Evolutionary conservation across 352 stramenopile genomes (phyloP).

Genomic region (Phytopythium delawarense): DNA sequence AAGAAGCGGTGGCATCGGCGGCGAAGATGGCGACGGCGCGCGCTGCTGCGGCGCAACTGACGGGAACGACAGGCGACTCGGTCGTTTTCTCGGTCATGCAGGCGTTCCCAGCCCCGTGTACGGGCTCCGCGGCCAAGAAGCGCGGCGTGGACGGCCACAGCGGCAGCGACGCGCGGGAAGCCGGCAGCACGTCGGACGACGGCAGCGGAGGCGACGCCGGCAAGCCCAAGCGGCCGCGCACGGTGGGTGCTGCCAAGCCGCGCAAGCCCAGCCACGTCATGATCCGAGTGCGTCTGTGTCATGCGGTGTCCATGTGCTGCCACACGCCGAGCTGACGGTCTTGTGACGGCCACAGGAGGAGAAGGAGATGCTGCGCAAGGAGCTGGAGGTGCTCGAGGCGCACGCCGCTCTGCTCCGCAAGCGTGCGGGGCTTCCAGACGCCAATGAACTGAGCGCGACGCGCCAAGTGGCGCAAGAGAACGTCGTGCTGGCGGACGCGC

Average conservation of each 20-base stretch:
- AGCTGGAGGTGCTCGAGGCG: conserved; percentile 27
- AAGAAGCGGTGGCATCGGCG: too few relatives aligned
- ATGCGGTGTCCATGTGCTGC: neutral
- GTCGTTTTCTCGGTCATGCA: conserved; percentile 1
- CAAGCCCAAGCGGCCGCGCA: conserved; percentile 9
- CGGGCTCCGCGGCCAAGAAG: neutral
- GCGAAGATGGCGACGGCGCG: too few relatives aligned
- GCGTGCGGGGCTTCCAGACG: conserved; percentile 22
- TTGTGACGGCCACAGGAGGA: conserved; percentile 21
- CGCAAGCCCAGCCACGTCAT: conserved; percentile 21
- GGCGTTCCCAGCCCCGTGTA: neutral
- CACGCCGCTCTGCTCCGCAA: conserved; percentile 22
- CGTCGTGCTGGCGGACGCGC: conserved; percentile 12
- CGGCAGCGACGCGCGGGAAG: too few relatives aligned
- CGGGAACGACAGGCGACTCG: neutral
- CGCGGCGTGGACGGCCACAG: neutral
- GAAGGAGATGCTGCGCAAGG: conserved; percentile 20
- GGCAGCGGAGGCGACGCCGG: neutral
- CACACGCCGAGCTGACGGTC: neutral
- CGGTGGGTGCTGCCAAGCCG: conserved; percentile 9
- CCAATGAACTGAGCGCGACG: conserved; percentile 19
- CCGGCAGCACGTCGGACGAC: conserved; percentile 11
- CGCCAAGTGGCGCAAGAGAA: conserved; percentile 18
- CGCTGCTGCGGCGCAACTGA: too few relatives aligned
- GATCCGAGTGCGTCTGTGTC: conserved; percentile 11